phyloP scores from a whole-genome alignment of 495 filamentous ascomycete species.

The Aspergillus hancockii region DNA sequence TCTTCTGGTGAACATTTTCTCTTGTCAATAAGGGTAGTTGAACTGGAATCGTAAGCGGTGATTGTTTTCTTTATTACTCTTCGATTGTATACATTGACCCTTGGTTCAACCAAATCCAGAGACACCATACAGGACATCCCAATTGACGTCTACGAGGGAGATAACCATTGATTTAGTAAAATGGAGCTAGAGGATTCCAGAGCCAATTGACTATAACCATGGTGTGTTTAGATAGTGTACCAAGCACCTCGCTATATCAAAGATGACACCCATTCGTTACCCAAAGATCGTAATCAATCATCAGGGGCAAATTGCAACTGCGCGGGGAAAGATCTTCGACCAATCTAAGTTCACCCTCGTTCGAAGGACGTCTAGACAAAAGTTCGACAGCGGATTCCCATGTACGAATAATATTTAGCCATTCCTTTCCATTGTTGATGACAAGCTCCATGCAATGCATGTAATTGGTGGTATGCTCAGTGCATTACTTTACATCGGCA shows the following conservation, averaged over 20 bases:
- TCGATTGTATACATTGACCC: too few species aligned
- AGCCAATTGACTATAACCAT: not conserved
- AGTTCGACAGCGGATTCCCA: constrained; percentile 3
- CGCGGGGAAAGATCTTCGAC: constrained; percentile 15
- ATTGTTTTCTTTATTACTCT: too few species aligned
- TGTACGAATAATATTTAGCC: constrained; percentile 5
- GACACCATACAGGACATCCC: too few species aligned
- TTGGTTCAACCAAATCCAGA: too few species aligned
- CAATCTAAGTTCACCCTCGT: constrained; percentile 1
- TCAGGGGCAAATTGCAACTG: not conserved
- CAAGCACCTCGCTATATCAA: too few species aligned
- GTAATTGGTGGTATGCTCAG: not conserved
- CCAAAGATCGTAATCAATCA: too few species aligned
- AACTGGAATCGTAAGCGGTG: too few species aligned
- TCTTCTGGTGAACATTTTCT: too few species aligned
- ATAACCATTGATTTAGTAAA: not conserved
- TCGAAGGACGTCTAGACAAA: constrained; percentile 7
- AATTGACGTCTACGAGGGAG: not conserved
- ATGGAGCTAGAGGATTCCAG: not conserved
- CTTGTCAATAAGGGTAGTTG: too few species aligned
- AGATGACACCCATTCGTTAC: too few species aligned
- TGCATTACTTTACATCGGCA: not conserved
- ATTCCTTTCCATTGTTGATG: not conserved
- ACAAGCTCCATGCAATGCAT: constrained; percentile 1
- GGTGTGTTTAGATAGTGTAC: too few species aligned